phyloP scores from a whole-genome alignment of 208 protist genomes.

The Acanthamoeba sp. region DNA sequence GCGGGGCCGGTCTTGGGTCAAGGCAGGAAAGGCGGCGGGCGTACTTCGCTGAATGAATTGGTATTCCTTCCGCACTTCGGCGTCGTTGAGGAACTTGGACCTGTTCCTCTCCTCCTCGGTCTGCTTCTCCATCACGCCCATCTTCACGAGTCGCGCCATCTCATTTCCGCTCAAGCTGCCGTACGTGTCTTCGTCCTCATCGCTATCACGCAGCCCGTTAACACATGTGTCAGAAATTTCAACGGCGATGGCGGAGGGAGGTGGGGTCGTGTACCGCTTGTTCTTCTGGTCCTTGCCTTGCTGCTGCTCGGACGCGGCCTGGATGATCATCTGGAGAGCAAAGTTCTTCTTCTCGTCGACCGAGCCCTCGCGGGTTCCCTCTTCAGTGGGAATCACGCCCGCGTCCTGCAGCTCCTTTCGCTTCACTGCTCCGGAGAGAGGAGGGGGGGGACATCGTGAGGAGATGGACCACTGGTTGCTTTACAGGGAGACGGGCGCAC shows the following conservation, averaged over 20 bases:
- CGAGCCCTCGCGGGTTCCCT: slow-evolving; percentile 12
- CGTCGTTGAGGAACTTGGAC: slow-evolving; percentile 51
- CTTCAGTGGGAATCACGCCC: slow-evolving; percentile 37
- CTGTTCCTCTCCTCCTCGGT: slow-evolving; percentile 68
- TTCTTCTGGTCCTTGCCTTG: background rate
- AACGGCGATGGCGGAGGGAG: background rate
- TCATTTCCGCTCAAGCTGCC: slow-evolving; percentile 48
- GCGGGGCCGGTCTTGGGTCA: too few species aligned
- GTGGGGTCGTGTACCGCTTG: background rate
- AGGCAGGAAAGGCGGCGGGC: background rate
- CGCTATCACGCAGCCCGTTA: background rate
- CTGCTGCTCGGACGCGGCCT: slow-evolving; percentile 67
- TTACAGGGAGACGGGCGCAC: background rate
- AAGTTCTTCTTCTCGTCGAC: slow-evolving; percentile 67
- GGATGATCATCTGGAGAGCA: slow-evolving; percentile 71
- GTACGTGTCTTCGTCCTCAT: slow-evolving; percentile 56
- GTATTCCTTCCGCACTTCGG: slow-evolving; percentile 52
- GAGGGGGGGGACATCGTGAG: background rate
- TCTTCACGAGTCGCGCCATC: background rate
- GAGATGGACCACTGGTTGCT: background rate
- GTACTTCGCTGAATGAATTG: slow-evolving; percentile 45
- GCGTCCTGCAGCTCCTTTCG: slow-evolving; percentile 60
- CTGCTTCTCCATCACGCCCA: slow-evolving; percentile 59
- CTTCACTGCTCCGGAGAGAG: too few species aligned
- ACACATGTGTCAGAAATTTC: background rate